Evolutionary conservation across 2,329 filamentous ascomycete genomes (phyloP), one percentile per base, ranked within the genome.

Genomic region (Neofusicoccum kwambonambiense): DNA sequence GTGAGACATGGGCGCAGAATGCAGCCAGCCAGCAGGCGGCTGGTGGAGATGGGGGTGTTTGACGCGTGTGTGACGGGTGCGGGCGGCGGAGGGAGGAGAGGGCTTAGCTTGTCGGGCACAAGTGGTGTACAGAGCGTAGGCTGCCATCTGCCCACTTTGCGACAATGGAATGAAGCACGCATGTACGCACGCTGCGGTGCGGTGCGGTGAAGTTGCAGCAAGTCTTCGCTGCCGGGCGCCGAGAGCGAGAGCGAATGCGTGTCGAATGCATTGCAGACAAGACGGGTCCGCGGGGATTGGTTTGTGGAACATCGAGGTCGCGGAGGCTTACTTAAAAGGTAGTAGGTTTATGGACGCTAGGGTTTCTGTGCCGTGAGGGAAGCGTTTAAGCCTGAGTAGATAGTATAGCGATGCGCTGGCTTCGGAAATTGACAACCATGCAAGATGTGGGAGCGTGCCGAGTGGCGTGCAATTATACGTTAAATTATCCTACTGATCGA

Each of bases 401-500:
- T 4, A 31, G 27, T 31, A 31, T 31, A 31, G 27, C 27, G 27
- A 31, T 31, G 27, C 27, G 27, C 27, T 31, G 27, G 27, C 27
- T 31, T 31, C 27, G 4, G 27, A 31, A 7, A 7, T 31, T 31
- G 27, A 31, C 6, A 31, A 31, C 27, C 27, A 31, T 27, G 45
- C 45, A 9, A 13, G 27, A 49, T 27, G 15, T 49, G 45, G 49
- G 41, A 45, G 34, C 22, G 39, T 19, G 3, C 11, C 37, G 12
- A 7, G 19, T 51, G 27, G 12, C 17, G 41, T 44, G 41, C 22
- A 37, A 58, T 58, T 58, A 58, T 58, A 58, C 54, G 54, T 58
- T 58, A 58, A 17, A 34, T 58, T 58, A 58, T 58, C 54, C 52
- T 58, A 58, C 54, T 44, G 27, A 17, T 58, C 15, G 13, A 58